A percentile compares a stretch with the other conserved stretches of the same genome.
These are phyloP conservation scores for Xerocomus alliaceus DNA, from an alignment of 1,284 basidiomycete species.

Conservation along the genomic window DNA sequence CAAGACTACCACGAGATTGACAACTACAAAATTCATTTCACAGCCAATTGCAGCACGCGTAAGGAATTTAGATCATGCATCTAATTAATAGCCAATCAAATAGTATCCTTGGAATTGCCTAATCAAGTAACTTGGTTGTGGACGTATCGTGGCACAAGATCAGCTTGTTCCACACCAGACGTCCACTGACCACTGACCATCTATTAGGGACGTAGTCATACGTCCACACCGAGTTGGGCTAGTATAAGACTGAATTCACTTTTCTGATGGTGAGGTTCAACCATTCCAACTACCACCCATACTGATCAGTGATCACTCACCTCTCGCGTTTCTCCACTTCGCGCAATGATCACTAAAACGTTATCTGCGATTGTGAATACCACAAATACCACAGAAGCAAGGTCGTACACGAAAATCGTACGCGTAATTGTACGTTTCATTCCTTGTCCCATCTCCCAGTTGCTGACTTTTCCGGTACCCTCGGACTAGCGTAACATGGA, in stretches of 20 bases:
- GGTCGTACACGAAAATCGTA: background rate
- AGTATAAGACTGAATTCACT: background rate
- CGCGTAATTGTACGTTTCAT: slow-evolving; percentile 1
- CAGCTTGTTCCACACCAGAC: background rate
- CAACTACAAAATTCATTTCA: no score
- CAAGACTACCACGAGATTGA: no score
- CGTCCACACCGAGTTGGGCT: background rate
- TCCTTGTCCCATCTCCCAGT: background rate
- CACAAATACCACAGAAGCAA: background rate
- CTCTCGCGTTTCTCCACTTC: no score
- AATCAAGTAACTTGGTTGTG: no score
- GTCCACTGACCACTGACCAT: background rate
- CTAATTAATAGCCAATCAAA: no score
- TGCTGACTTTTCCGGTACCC: background rate
- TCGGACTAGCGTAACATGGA: slow-evolving; percentile 7
- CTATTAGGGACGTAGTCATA: background rate
- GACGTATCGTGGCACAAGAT: no score
- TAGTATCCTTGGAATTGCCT: no score
- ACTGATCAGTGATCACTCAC: no score
- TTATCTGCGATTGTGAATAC: background rate
- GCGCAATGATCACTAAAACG: background rate
- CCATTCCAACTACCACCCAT: no score
- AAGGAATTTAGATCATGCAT: no score
- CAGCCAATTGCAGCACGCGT: no score
- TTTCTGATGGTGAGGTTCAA: background rate